These are phyloP conservation scores for Boletellus deceptivus DNA, from an alignment of 1,284 basidiomycete genomes.

Conservation along the genomic window DNA sequence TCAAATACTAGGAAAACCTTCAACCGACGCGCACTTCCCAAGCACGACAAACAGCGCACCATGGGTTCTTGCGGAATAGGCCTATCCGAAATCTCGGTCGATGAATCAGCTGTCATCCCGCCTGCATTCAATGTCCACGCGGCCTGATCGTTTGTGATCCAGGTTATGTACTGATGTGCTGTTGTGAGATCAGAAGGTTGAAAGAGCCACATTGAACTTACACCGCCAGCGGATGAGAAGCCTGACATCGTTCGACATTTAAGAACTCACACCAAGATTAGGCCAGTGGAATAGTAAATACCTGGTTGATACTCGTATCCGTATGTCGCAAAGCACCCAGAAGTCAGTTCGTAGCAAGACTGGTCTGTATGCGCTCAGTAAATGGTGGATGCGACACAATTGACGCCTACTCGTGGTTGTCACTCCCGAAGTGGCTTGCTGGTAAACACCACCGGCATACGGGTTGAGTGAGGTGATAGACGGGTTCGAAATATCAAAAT, in stretches of 20 bases:
- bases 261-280: slow-evolving; percentile 17
- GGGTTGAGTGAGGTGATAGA: slow-evolving; percentile 41
- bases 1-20: slow-evolving; percentile 55
- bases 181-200: slow-evolving; percentile 2
- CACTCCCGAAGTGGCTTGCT: slow-evolving; percentile 64
- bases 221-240: slow-evolving; percentile 20
- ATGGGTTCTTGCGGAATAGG: slow-evolving; percentile 84
- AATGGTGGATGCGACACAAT: neutral
- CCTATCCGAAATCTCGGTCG: slow-evolving; percentile 68
- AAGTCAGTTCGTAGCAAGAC: slow-evolving; percentile 30
- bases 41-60: slow-evolving; percentile 39
- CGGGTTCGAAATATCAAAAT: slow-evolving; percentile 42
- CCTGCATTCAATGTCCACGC: slow-evolving; percentile 77
- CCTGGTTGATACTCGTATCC: slow-evolving; percentile 56
- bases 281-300: slow-evolving; percentile 3
- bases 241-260: slow-evolving; percentile 24
- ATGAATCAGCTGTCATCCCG: slow-evolving; percentile 67
- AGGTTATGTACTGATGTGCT: slow-evolving; percentile 66
- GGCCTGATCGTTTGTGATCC: slow-evolving; percentile 64
- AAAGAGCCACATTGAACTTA: slow-evolving; percentile 32
- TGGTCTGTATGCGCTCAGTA: slow-evolving; percentile 25
- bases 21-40: slow-evolving; percentile 1
- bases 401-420: slow-evolving; percentile 37
- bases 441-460: slow-evolving; percentile 48
- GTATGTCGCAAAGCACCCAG: slow-evolving; percentile 45